Conservation (phyloP, 805 yeast species). For the Zygoascus flipseniorum region DNA sequence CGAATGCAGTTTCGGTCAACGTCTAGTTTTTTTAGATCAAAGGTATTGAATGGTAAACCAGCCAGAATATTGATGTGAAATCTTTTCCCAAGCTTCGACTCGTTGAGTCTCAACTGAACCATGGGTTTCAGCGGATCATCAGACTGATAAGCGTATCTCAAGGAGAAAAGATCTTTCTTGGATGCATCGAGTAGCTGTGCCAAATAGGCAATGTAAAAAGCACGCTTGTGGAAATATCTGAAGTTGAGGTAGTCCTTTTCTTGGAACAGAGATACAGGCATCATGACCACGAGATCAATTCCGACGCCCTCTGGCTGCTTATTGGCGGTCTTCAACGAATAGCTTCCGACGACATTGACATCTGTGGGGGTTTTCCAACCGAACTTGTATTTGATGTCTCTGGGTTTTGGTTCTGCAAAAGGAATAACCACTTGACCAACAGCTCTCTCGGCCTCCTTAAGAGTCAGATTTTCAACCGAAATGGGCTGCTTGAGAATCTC, state of each 20-base stretch:
- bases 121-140: slow-evolving; percentile 75
- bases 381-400: slow-evolving; percentile 60
- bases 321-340: slow-evolving; percentile 77
- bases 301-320: slow-evolving; percentile 55
- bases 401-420: slow-evolving; percentile 84
- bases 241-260: slow-evolving; percentile 86
- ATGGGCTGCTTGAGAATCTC: slow-evolving; percentile 55
- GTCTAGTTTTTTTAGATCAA: slow-evolving; percentile 65
- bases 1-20: slow-evolving; percentile 81
- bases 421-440: slow-evolving; percentile 56
- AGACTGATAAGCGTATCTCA: slow-evolving; percentile 63
- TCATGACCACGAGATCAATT: slow-evolving; percentile 72
- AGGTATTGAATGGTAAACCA: slow-evolving; percentile 62
- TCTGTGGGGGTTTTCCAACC: slow-evolving; percentile 61
- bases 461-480: slow-evolving; percentile 36
- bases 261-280: slow-evolving; percentile 70
- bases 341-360: slow-evolving; percentile 78
- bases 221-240: slow-evolving; percentile 81
- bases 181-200: slow-evolving; percentile 35
- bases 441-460: slow-evolving; percentile 51
- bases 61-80: slow-evolving; percentile 64
- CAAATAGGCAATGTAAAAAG: slow-evolving; percentile 76
- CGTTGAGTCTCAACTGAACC: slow-evolving; percentile 42
- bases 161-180: slow-evolving; percentile 12
- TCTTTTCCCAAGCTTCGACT: slow-evolving; percentile 39